A percentile compares a stretch with the other conserved stretches of the same genome.
These are phyloP conservation scores for Quercus ilex DNA, from an alignment of 306 rosid genomes.

Conservation along the genomic window DNA sequence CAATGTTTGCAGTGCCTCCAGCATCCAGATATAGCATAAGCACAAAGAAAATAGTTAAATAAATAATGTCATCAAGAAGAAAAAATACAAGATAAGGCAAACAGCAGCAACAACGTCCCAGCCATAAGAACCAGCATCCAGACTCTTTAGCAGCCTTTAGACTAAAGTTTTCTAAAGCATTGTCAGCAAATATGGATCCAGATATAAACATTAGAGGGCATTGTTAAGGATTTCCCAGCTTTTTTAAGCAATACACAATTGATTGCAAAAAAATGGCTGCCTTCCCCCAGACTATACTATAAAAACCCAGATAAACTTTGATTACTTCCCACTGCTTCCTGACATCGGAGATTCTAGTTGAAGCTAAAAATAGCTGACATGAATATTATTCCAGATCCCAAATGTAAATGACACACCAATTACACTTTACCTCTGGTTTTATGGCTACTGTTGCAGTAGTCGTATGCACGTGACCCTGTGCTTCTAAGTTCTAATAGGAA, in stretches of 20 bases:
- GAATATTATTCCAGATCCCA: background rate
- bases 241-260: background rate
- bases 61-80: background rate
- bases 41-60: background rate
- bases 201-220: background rate
- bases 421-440: constrained; percentile 86
- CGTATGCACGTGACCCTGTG: constrained; percentile 94
- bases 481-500: constrained; percentile 22
- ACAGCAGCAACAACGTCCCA: background rate
- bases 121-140: constrained; percentile 2
- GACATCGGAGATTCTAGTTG: background rate
- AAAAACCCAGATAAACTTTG: constrained; percentile 2
- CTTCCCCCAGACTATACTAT: constrained; percentile 4
- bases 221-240: background rate
- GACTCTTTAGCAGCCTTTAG: background rate
- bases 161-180: background rate
- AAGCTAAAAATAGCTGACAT: background rate
- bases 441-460: constrained; percentile 98
- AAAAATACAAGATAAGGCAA: background rate
- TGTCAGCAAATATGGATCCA: background rate
- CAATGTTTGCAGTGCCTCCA: too few relatives aligned
- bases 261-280: background rate
- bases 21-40: too few relatives aligned
- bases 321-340: background rate
- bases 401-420: constrained; percentile 8